phyloP scores from a whole-genome alignment of 371 early-diverging fungal species.

The Actinomucor elegans region DNA sequence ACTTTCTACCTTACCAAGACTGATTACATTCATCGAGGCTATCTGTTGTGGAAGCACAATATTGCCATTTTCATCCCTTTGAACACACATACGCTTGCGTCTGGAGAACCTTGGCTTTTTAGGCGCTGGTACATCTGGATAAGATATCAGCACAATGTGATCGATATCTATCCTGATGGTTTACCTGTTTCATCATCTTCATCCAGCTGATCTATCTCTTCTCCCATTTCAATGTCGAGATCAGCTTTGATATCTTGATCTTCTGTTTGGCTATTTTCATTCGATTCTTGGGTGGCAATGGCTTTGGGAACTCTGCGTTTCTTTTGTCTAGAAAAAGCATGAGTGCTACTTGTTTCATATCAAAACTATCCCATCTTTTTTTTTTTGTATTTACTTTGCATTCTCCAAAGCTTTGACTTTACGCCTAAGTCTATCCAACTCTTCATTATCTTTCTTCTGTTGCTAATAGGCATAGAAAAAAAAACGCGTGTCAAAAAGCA shows the following conservation, averaged over 20 bases:
- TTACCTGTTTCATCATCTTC: conserved; percentile 14
- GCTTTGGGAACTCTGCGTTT: too few species aligned
- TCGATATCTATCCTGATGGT: background rate
- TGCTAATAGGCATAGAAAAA: too few species aligned
- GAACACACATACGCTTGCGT: conserved; percentile 43
- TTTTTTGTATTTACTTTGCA: too few species aligned
- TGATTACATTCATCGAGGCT: conserved; percentile 74
- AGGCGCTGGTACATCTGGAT: background rate
- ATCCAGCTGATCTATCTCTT: conserved; percentile 17
- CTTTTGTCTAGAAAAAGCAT: too few species aligned
- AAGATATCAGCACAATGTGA: background rate
- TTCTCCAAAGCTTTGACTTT: conserved; percentile 13
- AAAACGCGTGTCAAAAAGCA: too few species aligned
- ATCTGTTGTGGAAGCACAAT: conserved; percentile 76
- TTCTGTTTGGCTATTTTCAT: conserved; percentile 6
- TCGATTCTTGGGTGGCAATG: too few species aligned
- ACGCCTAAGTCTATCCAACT: conserved; percentile 16
- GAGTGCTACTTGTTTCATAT: too few species aligned
- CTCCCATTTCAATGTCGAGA: conserved; percentile 10
- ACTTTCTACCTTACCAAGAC: conserved; percentile 71
- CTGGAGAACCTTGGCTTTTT: background rate
- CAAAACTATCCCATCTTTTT: too few species aligned
- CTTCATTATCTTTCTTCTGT: too few species aligned
- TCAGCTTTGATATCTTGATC: conserved; percentile 5
- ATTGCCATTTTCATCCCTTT: conserved; percentile 66